Evolutionary conservation across 352 stramenopile genomes (phyloP).

Genomic region (Phytophthora nicotianae): DNA sequence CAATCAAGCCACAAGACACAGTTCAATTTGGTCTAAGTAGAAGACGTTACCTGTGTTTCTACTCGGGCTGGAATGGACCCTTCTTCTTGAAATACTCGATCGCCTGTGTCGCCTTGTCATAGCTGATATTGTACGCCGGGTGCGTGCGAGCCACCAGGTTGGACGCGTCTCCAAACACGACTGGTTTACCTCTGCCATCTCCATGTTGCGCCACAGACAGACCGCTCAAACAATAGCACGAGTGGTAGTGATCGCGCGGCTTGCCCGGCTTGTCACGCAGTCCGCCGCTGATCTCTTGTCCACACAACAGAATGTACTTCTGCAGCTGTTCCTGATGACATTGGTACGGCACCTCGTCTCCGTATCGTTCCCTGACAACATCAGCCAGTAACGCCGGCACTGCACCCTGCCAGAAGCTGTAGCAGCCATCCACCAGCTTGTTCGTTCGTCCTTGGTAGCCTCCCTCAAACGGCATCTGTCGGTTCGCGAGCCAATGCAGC

Average conservation of each 20-base stretch:
- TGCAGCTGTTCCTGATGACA: constrained; percentile 82
- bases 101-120: constrained; percentile 80
- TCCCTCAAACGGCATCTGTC: constrained; percentile 95
- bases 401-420: constrained; percentile 99
- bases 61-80: constrained; percentile 54
- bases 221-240: constrained; percentile 98
- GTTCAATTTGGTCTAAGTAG: constrained; percentile 11
- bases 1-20: constrained; percentile 22
- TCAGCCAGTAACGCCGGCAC: constrained; percentile 83
- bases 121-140: constrained; percentile 92
- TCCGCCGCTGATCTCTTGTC: constrained; percentile 94
- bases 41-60: constrained; percentile 9
- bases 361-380: constrained; percentile 42
- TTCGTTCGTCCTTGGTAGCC: constrained; percentile 96
- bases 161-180: constrained; percentile 57
- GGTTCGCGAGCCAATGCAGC: constrained; percentile 90
- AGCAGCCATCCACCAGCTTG: constrained; percentile 99
- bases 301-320: constrained; percentile 94
- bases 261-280: constrained; percentile 96
- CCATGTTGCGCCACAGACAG: constrained; percentile 94
- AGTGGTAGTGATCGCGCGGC: constrained; percentile 98
- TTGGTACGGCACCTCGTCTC: constrained; percentile 55
- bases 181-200: constrained; percentile 37
- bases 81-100: constrained; percentile 73
- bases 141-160: constrained; percentile 89